Evolutionary conservation across 306 rosid genomes (phyloP).

Genomic region (Malus asiatica): DNA sequence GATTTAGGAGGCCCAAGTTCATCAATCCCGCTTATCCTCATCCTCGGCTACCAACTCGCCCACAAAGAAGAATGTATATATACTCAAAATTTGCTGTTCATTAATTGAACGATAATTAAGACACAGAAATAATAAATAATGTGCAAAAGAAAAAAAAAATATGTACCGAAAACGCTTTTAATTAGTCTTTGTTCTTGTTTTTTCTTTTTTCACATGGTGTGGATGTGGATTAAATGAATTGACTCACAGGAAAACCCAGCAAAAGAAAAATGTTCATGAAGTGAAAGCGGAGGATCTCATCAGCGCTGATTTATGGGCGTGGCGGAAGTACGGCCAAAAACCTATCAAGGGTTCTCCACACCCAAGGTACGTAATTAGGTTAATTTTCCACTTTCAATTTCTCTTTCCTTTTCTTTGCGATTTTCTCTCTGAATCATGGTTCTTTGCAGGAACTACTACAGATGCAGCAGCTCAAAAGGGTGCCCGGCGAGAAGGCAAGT

Average conservation of each 20-base stretch:
- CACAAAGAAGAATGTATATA: conserved; percentile 45
- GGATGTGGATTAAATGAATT: not conserved
- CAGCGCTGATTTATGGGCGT: conserved; percentile 68
- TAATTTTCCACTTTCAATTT: not conserved
- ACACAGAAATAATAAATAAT: no score
- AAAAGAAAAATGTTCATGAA: conserved; percentile 39
- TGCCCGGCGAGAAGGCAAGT: conserved; percentile 73
- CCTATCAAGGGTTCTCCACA: conserved; percentile 77
- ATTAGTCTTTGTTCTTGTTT: not conserved
- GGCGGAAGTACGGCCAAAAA: conserved; percentile 82
- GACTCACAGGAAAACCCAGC: conserved; percentile 44
- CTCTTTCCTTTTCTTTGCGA: not conserved
- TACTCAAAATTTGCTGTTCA: not conserved
- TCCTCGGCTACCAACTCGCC: conserved; percentile 13
- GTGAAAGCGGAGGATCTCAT: conserved; percentile 52
- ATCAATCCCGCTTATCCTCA: not conserved
- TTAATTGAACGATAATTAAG: no score
- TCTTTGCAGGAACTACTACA: conserved; percentile 62
- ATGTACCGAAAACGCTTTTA: not conserved
- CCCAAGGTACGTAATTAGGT: conserved; percentile 43
- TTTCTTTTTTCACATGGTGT: not conserved
- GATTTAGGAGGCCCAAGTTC: conserved; percentile 10
- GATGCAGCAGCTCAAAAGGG: conserved; percentile 73
- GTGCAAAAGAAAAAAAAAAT: no score
- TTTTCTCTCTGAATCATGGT: conserved; percentile 2